Percentiles rank a stretch among this genome's conserved stretches.
These are phyloP conservation scores for Metschnikowia bowlesiae DNA, from an alignment of 805 yeast genomes.

Conservation along the genomic window DNA sequence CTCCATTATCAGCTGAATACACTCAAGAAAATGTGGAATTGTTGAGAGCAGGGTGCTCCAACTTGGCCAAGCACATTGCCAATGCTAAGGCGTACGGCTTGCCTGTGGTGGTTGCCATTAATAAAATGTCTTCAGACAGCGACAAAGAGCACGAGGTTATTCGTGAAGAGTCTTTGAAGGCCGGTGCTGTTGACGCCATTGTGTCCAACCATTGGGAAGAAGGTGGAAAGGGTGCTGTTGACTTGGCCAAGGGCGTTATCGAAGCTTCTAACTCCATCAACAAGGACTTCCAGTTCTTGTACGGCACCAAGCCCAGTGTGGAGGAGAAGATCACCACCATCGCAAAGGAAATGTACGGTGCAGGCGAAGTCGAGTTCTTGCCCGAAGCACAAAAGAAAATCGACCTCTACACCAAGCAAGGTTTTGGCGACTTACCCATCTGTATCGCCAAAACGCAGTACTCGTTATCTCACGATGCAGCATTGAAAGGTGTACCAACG, in stretches of 20 bases:
- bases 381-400: slow-evolving; percentile 69
- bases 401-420: slow-evolving; percentile 64
- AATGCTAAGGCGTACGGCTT: slow-evolving; percentile 70
- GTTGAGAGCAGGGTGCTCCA: slow-evolving; percentile 65
- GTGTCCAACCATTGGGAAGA: slow-evolving; percentile 83
- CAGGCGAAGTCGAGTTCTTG: slow-evolving; percentile 62
- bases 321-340: slow-evolving; percentile 65
- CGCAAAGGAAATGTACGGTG: slow-evolving; percentile 77
- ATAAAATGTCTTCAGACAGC: slow-evolving; percentile 72
- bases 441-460: slow-evolving; percentile 86
- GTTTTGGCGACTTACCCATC: slow-evolving; percentile 72
- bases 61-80: slow-evolving; percentile 70
- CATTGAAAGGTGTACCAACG: slow-evolving; percentile 76
- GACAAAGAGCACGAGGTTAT: slow-evolving; percentile 65
- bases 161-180: slow-evolving; percentile 61
- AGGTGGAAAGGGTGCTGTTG: slow-evolving; percentile 80
- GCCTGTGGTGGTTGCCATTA: slow-evolving; percentile 79
- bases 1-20: slow-evolving; percentile 70
- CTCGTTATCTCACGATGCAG: slow-evolving; percentile 78
- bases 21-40: slow-evolving; percentile 66
- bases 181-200: slow-evolving; percentile 77
- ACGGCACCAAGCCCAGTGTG: slow-evolving; percentile 49
- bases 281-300: slow-evolving; percentile 49
- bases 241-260: slow-evolving; percentile 67
- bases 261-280: slow-evolving; percentile 50